Evolutionary conservation across 441 rosid species (phyloP), one percentile per base, ranked within the genome.

Genomic region (Geranium incanum): DNA sequence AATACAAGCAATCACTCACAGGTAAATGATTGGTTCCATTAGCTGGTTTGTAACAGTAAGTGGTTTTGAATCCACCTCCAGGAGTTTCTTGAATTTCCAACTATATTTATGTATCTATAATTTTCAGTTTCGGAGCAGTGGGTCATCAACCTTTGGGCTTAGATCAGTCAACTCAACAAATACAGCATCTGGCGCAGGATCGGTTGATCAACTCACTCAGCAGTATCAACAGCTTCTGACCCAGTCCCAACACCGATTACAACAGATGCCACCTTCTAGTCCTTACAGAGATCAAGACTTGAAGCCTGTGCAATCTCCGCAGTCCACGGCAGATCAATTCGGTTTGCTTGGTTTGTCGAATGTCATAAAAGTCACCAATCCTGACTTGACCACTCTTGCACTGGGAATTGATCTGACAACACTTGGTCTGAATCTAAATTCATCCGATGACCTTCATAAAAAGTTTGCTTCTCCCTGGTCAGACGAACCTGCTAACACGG

Each of bases 381-480:
- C 97, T 74, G 97, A 84, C 81, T 84, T 95, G 69, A 86, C 91
- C 12, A 85, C 97, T 52, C 85, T 94, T 55, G 97, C 99, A 5
- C 95, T 90, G 75, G 99, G 99, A 79, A 94, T 92, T 73, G 99
- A 94, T 74, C 79, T 94, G 75, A 95, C 97, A 12, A 88, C 95
- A 52, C 88, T 95, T 8, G 98, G 99, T 19, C 81, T 92, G 75
- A 87, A 91, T 77, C 79, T 95, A 84, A 95, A 92, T 79, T 90
- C 99, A 36, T 67, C 93, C 8, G 98, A 89, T 69, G 86, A 82
- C 85, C 96, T 95, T 76, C 85, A 95, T 55, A 95, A 92, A 85
- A 89, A 91, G 13, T 95, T 95, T 74, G 91, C 87, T 72, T 95
- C 99, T 28, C 99, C 99, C 18, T 95, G 97, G 98, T 87, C 97